These are phyloP conservation scores for Pyrenophora tritici-repentis DNA, from an alignment of 2,329 filamentous ascomycete genomes.

Conservation along the genomic window DNA sequence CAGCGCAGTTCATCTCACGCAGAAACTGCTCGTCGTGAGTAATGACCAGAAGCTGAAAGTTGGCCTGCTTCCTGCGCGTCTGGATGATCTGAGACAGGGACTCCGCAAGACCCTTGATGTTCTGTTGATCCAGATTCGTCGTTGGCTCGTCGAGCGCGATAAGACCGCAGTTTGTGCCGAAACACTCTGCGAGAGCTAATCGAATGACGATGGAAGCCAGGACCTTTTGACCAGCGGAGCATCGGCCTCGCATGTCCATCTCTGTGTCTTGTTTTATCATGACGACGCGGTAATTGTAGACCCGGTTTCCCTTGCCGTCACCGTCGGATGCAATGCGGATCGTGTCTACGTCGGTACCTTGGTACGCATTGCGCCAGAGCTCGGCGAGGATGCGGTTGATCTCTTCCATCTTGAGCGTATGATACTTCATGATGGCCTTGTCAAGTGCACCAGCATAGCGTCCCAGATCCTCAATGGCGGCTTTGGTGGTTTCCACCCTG, in stretches of 20 bases:
- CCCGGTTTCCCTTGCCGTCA: slow-evolving; percentile 76
- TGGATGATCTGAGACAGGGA: slow-evolving; percentile 88
- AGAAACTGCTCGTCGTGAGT: slow-evolving; percentile 98
- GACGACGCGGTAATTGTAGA: slow-evolving; percentile 94
- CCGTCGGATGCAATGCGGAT: slow-evolving; percentile 93
- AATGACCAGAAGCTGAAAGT: slow-evolving; percentile 98
- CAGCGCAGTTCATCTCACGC: slow-evolving; percentile 87
- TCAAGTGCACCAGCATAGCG: slow-evolving; percentile 85
- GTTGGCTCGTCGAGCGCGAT: slow-evolving; percentile 98
- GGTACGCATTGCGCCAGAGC: slow-evolving; percentile 96
- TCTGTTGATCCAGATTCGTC: slow-evolving; percentile 93
- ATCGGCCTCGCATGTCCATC: slow-evolving; percentile 99
- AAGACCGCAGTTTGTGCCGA: slow-evolving; percentile 92
- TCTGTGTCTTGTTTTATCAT: slow-evolving; percentile 98
- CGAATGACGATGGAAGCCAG: slow-evolving; percentile 97
- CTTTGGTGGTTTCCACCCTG: slow-evolving; percentile 87
- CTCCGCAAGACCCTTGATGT: slow-evolving; percentile 86
- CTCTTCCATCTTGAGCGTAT: slow-evolving; percentile 96
- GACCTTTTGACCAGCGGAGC: slow-evolving; percentile 95
- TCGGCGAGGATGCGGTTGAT: slow-evolving; percentile 95
- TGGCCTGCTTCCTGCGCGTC: slow-evolving; percentile 79
- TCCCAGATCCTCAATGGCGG: slow-evolving; percentile 85
- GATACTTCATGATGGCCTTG: slow-evolving; percentile 96
- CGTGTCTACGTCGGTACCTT: slow-evolving; percentile 95
- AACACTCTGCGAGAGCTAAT: slow-evolving; percentile 92